These are phyloP conservation scores for Calocybe indica DNA, from an alignment of 768 basidiomycete species.

Conservation along the genomic window DNA sequence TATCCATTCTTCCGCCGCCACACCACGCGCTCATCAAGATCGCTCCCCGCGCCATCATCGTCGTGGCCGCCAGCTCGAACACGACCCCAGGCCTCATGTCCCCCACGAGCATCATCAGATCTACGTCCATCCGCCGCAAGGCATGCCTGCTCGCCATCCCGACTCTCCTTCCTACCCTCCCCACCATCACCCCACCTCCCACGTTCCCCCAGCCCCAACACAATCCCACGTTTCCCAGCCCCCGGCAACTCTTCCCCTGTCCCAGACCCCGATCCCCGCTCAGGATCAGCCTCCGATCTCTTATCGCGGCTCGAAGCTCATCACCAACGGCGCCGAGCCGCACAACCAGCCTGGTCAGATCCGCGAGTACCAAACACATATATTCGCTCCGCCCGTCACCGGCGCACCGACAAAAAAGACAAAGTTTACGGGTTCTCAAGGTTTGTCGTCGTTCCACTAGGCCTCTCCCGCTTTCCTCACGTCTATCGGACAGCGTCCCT, in stretches of 20 bases:
- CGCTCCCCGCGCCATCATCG: neutral
- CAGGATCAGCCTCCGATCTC: slow-evolving; percentile 5
- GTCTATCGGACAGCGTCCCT: neutral
- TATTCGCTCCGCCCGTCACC: slow-evolving; percentile 68
- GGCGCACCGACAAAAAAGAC: slow-evolving; percentile 68
- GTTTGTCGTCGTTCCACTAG: slow-evolving; percentile 5
- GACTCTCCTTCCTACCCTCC: neutral
- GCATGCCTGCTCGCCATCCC: neutral
- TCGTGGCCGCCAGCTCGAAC: too few species aligned
- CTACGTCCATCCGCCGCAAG: too few species aligned
- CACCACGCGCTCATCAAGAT: neutral
- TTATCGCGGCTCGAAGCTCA: slow-evolving; percentile 6
- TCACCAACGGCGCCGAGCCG: slow-evolving; percentile 1
- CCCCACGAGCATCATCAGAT: neutral
- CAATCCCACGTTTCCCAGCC: neutral
- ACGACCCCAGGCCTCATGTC: neutral
- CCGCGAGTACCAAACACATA: slow-evolving; percentile 53
- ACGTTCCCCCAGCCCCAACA: neutral
- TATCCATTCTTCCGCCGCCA: slow-evolving; percentile 1
- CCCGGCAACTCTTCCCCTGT: slow-evolving; percentile 7
- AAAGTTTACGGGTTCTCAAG: slow-evolving; percentile 31
- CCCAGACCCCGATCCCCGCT: slow-evolving; percentile 8
- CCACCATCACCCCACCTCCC: slow-evolving; percentile 3
- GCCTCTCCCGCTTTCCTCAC: neutral
- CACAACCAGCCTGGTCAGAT: slow-evolving; percentile 22